These are phyloP conservation scores for Boletus rubroflammeus DNA, from an alignment of 768 basidiomycete genomes.

Conservation along the genomic window DNA sequence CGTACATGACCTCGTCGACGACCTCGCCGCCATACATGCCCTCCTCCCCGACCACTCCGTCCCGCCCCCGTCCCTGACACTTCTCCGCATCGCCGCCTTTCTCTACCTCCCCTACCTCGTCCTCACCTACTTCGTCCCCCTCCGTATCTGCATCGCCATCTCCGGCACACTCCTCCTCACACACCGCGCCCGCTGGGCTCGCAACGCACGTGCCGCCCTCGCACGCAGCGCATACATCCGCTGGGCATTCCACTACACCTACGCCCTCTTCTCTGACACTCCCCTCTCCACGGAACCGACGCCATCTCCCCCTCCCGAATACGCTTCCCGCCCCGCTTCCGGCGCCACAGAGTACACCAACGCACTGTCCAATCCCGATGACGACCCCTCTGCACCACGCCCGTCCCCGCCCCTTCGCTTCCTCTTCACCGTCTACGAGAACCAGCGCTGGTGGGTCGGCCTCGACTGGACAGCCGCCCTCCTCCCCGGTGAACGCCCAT, in stretches of 20 bases:
- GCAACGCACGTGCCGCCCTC: conserved; percentile 50
- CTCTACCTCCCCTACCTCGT: conserved; percentile 65
- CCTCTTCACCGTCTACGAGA: conserved; percentile 88
- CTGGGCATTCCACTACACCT: conserved; percentile 52
- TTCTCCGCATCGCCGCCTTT: conserved; percentile 55
- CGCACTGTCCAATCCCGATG: conserved; percentile 11
- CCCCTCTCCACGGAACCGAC: conserved; percentile 43
- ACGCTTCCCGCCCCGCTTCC: conserved; percentile 24
- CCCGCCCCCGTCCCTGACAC: conserved; percentile 30
- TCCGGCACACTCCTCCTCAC: conserved; percentile 55
- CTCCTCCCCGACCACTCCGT: conserved; percentile 45
- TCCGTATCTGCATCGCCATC: conserved; percentile 58
- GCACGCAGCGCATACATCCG: conserved; percentile 67
- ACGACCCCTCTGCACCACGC: conserved; percentile 14
- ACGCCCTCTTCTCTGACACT: conserved; percentile 52
- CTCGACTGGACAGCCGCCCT: conserved; percentile 95
- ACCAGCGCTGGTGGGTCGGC: conserved; percentile 98
- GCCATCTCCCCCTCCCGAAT: conserved; percentile 31
- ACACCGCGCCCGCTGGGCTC: conserved; percentile 67
- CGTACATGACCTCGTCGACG: conserved; percentile 53
- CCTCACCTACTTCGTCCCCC: conserved; percentile 57
- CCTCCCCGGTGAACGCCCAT: conserved; percentile 83
- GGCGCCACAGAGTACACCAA: conserved; percentile 16
- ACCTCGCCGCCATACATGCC: conserved; percentile 62
- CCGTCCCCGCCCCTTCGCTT: conserved; percentile 52